A percentile compares a stretch with the other conserved stretches of the same genome.
phyloP scores from a whole-genome alignment of 495 filamentous ascomycete species.

The Xylona heveae region DNA sequence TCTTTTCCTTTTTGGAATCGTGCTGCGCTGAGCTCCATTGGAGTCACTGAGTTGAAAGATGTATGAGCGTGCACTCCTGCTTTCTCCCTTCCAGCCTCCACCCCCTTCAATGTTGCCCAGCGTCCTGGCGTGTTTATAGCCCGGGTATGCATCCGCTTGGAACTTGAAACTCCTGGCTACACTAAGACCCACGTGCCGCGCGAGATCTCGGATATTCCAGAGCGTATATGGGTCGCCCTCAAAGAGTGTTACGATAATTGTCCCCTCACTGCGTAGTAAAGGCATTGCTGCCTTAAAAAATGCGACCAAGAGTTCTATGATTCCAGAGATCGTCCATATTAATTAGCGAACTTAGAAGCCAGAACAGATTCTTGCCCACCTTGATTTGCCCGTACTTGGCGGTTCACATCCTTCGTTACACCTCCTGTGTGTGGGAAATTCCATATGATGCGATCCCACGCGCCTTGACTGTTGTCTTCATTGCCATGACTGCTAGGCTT shows the following conservation, averaged over 20 bases:
- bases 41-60: constrained; percentile 41
- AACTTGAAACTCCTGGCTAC: constrained; percentile 66
- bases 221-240: constrained; percentile 84
- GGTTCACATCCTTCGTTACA: constrained; percentile 74
- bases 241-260: constrained; percentile 68
- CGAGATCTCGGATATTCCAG: constrained; percentile 84
- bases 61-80: constrained; percentile 53
- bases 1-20: background rate
- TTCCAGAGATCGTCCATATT: constrained; percentile 3
- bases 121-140: constrained; percentile 75
- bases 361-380: constrained; percentile 9
- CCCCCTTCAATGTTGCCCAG: constrained; percentile 50
- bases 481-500: constrained; percentile 7
- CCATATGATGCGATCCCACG: constrained; percentile 65
- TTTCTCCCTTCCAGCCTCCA: constrained; percentile 59
- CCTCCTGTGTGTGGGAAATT: constrained; percentile 96
- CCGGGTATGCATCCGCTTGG: constrained; percentile 50
- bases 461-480: constrained; percentile 8
- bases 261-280: constrained; percentile 29
- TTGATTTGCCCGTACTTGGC: constrained; percentile 85
- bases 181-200: constrained; percentile 50
- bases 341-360: background rate
- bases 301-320: constrained; percentile 47
- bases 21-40: too few species aligned
- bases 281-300: constrained; percentile 50